Base-by-base conservation (phyloP, 228 moss, liverwort and hornwort genomes). In the Sphagnum magellanicum region DNA sequence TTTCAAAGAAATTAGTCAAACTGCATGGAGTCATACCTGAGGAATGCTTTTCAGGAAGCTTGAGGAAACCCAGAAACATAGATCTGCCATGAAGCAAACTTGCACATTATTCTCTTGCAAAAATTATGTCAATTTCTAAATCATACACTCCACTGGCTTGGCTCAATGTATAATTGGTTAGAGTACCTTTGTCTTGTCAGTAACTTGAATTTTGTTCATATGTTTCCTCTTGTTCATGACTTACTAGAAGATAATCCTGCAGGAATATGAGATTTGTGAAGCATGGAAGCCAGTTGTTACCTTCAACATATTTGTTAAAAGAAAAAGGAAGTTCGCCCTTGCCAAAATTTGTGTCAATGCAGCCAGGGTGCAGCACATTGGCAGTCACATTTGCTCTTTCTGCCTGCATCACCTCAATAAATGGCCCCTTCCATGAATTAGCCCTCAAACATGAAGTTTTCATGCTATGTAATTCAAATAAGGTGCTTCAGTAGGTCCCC, bases 351-450 rank as follows among this genome's bases (percentile, higher is more conserved):
- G 70, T 69, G 48, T 71, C 62, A 16, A 75, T 75, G 60, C 61
- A 46, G 4, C 79, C 79, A 63, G 79, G 79, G 71, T 79, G 79
- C 16, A 75, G 60, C 5, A 59, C 15, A 60, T 79, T 75, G 62
- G 62, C 64, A 13, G 69, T 79, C 63, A 79, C 72, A 51, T 75
- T 72, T 3, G 64, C 75, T n/a, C 72, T 75, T 57, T 59, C 71
- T 52, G 16, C 64, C 79, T 79, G 72, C 53, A 46, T 50, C 4
- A 15, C 11, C 48, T 47, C 61, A 66, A 32, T 32, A 32, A 32
- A 32, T 32, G 32, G 32, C 32, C 32, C 32, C 32, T 3, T 32
- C 32, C 32, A 32, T 32, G 32, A 32, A 32, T 32, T 32, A 32
- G 32, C 32, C 32, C 32, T 32, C 32, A 32, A 32, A 32, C 32